Evolutionary conservation across 1,139 yeast genomes (phyloP), one percentile per base, ranked within the genome.

Genomic region (Taphrina confusa): DNA sequence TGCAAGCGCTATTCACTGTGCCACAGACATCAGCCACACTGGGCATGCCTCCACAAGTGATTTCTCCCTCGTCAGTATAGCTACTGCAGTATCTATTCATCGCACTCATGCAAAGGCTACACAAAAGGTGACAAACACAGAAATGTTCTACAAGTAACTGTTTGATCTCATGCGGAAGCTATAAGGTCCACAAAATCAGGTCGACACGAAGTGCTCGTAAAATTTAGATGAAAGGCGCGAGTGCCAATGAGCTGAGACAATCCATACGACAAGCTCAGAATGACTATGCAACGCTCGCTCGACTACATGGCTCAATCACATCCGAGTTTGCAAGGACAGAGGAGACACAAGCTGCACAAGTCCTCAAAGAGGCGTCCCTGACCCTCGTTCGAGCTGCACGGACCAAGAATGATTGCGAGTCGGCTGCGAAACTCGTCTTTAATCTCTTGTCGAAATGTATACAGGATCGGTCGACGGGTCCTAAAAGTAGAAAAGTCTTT

Each of bases 361-460:
- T 4, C 9, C 16, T 34, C 22, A 31, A 33, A 16, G 20, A 33
- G 22, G 25, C 23, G 14, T 18, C 52, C 8, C 42, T 4, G 20
- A 16, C 42, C 5, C 40, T 47, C 6, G 52, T 47, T 22, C 5
- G 20, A 9, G 28, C 42, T 14, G 52, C 52, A 18, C 9, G 22
- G 31, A 47, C 31, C 1, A 47, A 22, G 18, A 20, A n/a, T 12
- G 52, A 47, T 2, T 31, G 39, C 52, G 52, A 47, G 42, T 47
- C 52, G 8, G 52, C 52, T 11, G 52, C 52, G 6, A 47, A 47
- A 22, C 30, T 47, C 16, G 14, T 33, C 52, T 47, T 47, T 31
- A 33, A 18, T 2, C 3, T 47, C 6, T 14, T 47, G 31, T 33
- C 40, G 6, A 47, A 47, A 14, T 31, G 31, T 12, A 47, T 47